Evolutionary conservation across 139 green algal species (phyloP).

Genomic region (Nannochloris sp.): DNA sequence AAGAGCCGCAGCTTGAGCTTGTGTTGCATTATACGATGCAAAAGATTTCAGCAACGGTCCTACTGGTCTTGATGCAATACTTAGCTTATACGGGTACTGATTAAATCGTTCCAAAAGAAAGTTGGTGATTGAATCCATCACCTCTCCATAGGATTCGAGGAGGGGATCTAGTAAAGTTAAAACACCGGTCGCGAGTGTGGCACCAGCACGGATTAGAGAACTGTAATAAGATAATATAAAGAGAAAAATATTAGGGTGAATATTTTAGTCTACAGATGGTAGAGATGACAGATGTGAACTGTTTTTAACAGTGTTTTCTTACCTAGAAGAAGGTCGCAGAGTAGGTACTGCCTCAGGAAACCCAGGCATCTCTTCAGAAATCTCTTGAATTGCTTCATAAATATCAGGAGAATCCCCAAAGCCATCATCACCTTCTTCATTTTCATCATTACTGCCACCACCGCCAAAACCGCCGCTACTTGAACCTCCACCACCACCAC

Average conservation of each 20-base stretch:
- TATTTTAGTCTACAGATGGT: too few relatives aligned
- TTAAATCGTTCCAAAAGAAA: too few relatives aligned
- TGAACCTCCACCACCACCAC: neutral
- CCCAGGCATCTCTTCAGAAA: neutral
- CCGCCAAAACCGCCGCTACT: neutral
- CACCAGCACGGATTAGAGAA: neutral
- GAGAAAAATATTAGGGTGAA: too few relatives aligned
- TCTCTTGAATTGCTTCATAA: slow-evolving; percentile 4
- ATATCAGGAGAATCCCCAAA: slow-evolving; percentile 17
- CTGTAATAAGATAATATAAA: too few relatives aligned
- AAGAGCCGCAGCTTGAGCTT: too few relatives aligned
- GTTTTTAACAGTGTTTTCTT: too few relatives aligned
- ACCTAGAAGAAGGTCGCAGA: too few relatives aligned
- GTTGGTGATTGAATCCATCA: neutral
- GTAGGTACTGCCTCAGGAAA: neutral
- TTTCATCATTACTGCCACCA: neutral
- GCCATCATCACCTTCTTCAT: slow-evolving; percentile 13
- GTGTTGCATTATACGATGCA: too few relatives aligned
- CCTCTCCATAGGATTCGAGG: neutral
- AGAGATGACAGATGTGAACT: too few relatives aligned
- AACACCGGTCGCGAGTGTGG: neutral
- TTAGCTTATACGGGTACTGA: too few relatives aligned
- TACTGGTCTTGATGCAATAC: too few relatives aligned
- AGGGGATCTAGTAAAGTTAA: neutral
- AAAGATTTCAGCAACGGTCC: too few relatives aligned